Evolutionary conservation across 768 basidiomycete genomes (phyloP), one percentile per base, ranked within the genome.

Genomic region (Calocybe cyanea): DNA sequence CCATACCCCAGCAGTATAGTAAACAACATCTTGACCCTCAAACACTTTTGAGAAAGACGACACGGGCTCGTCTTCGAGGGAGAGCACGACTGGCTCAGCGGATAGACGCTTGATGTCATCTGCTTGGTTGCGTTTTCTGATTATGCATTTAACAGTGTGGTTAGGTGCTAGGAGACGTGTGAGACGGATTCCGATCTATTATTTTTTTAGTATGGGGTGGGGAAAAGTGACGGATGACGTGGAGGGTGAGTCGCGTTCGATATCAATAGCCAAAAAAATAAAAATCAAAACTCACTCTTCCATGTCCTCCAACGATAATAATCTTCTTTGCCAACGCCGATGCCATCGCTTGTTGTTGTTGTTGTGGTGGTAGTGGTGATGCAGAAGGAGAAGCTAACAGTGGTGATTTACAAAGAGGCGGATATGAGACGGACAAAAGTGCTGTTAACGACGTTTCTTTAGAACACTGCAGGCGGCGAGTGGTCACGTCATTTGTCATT

Each of bases 251-350:
- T 28, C 11, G 25, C 25, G 25, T 28, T 11, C n/a, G n/a, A n/a
- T n/a, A n/a, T n/a, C n/a, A n/a, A 28, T 28, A 28, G 11, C 25
- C 25, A n/a, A 23, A 2, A 24, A 25, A 14, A 8, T 35, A 23
- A 31, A 35, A 50, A 28, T 24, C 5, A 15, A 19, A 14, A 37
- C 66, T 35, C 49, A 75, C 76, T 48, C 74, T 71, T 47, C 78
- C 77, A 52, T 79, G 75, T 6, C 76, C 78, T 17, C 78, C 77
- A 14, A 80, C 67, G 41, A 78, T 77, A 42, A 67, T 66, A 7
- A 77, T 62, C 45, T 76, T 77, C 58, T 68, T 72, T 7, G 61
- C 43, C 59, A 63, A n/a, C n/a, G n/a, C n/a, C n/a, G n/a, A n/a
- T n/a, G n/a, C n/a, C n/a, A n/a, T n/a, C n/a, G n/a, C n/a, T n/a